Conservation (phyloP, 805 yeast genomes). For the Lipomyces sp. region DNA sequence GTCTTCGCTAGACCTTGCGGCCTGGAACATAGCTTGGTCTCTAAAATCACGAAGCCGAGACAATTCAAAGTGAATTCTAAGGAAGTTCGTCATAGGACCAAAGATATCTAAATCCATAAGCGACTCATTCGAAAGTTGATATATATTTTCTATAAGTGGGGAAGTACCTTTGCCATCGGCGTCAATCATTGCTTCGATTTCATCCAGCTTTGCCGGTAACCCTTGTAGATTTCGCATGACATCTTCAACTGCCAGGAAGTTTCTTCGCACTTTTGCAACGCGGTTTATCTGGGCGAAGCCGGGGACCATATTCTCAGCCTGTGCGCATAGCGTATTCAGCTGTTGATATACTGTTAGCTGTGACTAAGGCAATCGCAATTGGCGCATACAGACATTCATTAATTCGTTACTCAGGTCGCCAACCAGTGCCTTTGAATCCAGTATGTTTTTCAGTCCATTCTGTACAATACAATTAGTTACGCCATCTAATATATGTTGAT, state of each 20-base stretch:
- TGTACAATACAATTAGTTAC: neutral
- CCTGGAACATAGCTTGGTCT: slow-evolving; percentile 70
- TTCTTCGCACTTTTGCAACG: slow-evolving; percentile 65
- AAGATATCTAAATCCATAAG: slow-evolving; percentile 20
- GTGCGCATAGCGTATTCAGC: slow-evolving; percentile 27
- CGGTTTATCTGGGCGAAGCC: slow-evolving; percentile 68
- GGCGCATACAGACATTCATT: slow-evolving; percentile 39
- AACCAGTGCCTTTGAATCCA: slow-evolving; percentile 45
- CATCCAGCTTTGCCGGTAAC: slow-evolving; percentile 57
- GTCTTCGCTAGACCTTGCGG: slow-evolving; percentile 58
- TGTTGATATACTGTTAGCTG: neutral
- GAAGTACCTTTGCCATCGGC: slow-evolving; percentile 44
- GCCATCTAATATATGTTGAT: neutral
- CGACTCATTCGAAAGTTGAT: neutral
- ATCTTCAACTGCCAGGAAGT: slow-evolving; percentile 68
- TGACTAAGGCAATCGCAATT: neutral
- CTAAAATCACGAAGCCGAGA: slow-evolving; percentile 75
- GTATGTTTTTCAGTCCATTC: slow-evolving; percentile 18
- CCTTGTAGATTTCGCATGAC: slow-evolving; percentile 66
- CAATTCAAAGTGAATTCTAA: slow-evolving; percentile 70
- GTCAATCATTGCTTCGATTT: slow-evolving; percentile 60
- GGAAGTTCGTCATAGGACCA: slow-evolving; percentile 55
- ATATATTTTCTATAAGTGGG: neutral
- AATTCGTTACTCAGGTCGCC: slow-evolving; percentile 55
- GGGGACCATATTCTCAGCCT: slow-evolving; percentile 51